phyloP scores from a whole-genome alignment of 1,284 basidiomycete species.

The Pisolithus thermaeus region DNA sequence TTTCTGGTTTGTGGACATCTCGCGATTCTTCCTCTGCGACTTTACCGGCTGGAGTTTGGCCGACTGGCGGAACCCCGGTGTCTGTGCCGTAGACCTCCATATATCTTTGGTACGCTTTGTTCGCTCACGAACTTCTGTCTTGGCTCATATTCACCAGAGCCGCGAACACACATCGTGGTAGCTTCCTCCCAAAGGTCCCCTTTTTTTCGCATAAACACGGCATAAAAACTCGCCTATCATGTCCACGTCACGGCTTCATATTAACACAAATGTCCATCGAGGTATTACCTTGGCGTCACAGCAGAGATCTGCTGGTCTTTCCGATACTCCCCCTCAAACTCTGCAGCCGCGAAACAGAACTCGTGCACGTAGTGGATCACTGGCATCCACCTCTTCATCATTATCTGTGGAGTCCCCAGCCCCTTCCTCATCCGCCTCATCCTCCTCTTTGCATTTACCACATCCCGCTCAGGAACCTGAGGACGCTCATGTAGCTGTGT shows the following conservation, averaged over 20 bases:
- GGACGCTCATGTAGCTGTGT: conserved; percentile 10
- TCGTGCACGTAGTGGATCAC: conserved; percentile 45
- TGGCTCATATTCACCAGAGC: neutral
- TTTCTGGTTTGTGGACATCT: neutral
- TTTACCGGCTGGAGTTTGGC: too few relatives aligned
- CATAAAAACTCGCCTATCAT: conserved; percentile 12
- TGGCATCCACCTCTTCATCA: conserved; percentile 50
- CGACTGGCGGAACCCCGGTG: neutral
- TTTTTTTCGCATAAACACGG: neutral
- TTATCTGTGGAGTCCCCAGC: conserved; percentile 48
- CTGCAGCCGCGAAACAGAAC: conserved; percentile 7
- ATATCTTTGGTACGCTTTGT: neutral
- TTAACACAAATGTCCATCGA: conserved; percentile 25
- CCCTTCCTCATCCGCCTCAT: conserved; percentile 50
- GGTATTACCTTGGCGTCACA: conserved; percentile 12
- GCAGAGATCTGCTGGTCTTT: conserved; percentile 17
- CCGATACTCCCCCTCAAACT: conserved; percentile 7
- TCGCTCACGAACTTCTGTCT: neutral
- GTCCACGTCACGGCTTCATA: conserved; percentile 22
- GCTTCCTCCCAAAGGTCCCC: neutral
- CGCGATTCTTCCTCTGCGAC: too few relatives aligned
- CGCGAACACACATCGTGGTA: neutral
- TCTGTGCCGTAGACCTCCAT: neutral
- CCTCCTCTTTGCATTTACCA: conserved; percentile 42
- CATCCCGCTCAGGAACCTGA: conserved; percentile 6